Conservation (phyloP, 2,329 filamentous ascomycete genomes). For the Canariomyces notabilis region DNA sequence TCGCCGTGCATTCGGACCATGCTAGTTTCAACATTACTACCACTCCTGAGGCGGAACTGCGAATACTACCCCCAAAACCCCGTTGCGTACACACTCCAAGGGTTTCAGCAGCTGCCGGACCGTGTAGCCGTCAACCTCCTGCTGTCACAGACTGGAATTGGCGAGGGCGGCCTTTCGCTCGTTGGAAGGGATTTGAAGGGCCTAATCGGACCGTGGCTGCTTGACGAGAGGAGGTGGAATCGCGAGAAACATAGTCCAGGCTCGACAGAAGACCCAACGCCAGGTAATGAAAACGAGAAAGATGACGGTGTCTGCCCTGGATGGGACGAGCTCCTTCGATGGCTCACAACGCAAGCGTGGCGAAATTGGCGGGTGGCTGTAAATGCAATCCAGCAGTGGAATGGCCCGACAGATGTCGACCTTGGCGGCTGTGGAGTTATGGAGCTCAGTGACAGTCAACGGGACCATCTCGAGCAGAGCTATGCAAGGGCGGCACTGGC, state of each 20-base stretch:
- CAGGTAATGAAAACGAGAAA: conserved; percentile 19
- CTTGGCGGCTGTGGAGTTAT: conserved; percentile 54
- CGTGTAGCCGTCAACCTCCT: conserved; percentile 55
- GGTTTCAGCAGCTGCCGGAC: conserved; percentile 59
- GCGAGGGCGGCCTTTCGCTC: conserved; percentile 35
- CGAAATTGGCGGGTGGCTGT: conserved; percentile 59
- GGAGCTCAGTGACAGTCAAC: conserved; percentile 56
- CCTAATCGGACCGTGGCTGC: conserved; percentile 69
- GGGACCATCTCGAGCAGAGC: conserved; percentile 53
- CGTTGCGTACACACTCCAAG: conserved; percentile 49
- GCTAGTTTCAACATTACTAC: conserved; percentile 64
- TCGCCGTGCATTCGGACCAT: conserved; percentile 59
- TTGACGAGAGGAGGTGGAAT: conserved; percentile 56
- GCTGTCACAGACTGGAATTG: conserved; percentile 50
- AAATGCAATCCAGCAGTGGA: conserved; percentile 64
- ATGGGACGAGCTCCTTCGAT: conserved; percentile 65
- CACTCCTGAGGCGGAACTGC: conserved; percentile 62
- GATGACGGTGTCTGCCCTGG: conserved; percentile 45
- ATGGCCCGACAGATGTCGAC: conserved; percentile 66
- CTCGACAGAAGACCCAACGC: conserved; percentile 21
- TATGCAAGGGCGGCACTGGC: conserved; percentile 67
- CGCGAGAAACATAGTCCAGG: conserved; percentile 21
- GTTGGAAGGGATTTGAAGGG: conserved; percentile 62
- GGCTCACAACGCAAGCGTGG: conserved; percentile 58
- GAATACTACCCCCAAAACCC: conserved; percentile 60